phyloP scores from a whole-genome alignment of 2,329 filamentous ascomycete species.

The Helotiales sp. region DNA sequence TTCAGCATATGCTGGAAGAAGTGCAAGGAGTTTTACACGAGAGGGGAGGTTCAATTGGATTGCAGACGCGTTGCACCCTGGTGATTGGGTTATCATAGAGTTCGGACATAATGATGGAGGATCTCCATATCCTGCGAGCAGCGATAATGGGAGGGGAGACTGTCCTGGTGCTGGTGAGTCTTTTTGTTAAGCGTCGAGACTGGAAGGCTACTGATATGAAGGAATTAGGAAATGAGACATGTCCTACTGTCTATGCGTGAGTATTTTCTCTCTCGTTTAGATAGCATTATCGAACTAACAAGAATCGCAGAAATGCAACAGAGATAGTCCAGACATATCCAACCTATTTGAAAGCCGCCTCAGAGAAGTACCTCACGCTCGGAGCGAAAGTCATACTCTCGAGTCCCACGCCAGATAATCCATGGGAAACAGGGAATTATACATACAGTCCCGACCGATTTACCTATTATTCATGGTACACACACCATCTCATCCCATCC shows the following conservation, averaged over 20 bases:
- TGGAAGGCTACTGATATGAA: no score
- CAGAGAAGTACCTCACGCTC: constrained; percentile 41
- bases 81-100: constrained; percentile 69
- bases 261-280: background rate
- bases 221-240: constrained; percentile 20
- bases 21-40: constrained; percentile 63
- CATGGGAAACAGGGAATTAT: constrained; percentile 56
- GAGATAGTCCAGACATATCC: constrained; percentile 27
- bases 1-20: constrained; percentile 64
- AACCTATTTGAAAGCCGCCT: constrained; percentile 24
- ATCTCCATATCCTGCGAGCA: constrained; percentile 40
- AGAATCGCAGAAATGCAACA: constrained; percentile 17
- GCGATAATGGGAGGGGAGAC: constrained; percentile 61
- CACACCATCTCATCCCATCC: background rate
- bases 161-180: constrained; percentile 41
- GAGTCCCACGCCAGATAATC: constrained; percentile 61
- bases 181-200: background rate
- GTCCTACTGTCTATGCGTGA: constrained; percentile 23
- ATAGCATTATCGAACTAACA: background rate
- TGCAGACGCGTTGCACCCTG: constrained; percentile 49
- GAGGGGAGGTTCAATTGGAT: constrained; percentile 65
- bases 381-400: constrained; percentile 60
- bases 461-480: constrained; percentile 46
- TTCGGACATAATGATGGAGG: constrained; percentile 73
- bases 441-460: constrained; percentile 50